phyloP scores from a whole-genome alignment of 148 eudicot species.

The Drosera capensis region DNA sequence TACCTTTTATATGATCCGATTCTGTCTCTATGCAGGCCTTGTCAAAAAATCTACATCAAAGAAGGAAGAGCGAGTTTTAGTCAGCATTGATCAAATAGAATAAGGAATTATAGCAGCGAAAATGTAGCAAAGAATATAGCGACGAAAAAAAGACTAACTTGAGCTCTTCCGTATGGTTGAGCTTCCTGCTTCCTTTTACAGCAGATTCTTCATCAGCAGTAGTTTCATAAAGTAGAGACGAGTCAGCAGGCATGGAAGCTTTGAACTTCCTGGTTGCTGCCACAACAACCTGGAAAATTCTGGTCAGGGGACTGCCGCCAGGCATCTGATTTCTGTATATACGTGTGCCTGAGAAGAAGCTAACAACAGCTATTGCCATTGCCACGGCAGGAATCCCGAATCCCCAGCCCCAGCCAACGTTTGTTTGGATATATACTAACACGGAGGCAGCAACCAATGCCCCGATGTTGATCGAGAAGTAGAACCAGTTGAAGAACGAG shows the following conservation, averaged over 20 bases:
- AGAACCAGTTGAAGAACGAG: too few species aligned
- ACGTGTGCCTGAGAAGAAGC: not conserved
- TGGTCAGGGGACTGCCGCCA: slow-evolving; percentile 62
- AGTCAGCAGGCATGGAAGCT: slow-evolving; percentile 20
- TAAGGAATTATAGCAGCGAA: not conserved
- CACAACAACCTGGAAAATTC: slow-evolving; percentile 65
- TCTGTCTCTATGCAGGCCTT: slow-evolving; percentile 39
- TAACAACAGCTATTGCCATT: slow-evolving; percentile 38
- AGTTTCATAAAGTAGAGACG: slow-evolving; percentile 27
- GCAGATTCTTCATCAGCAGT: slow-evolving; percentile 25
- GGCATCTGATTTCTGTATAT: slow-evolving; percentile 63
- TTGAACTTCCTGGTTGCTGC: slow-evolving; percentile 57
- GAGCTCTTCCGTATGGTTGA: slow-evolving; percentile 64
- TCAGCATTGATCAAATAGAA: not conserved
- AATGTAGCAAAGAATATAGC: not conserved
- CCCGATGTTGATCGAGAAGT: slow-evolving; percentile 65
- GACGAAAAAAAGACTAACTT: slow-evolving; percentile 26
- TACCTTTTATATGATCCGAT: slow-evolving; percentile 13
- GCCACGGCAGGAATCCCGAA: slow-evolving; percentile 65
- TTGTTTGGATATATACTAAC: slow-evolving; percentile 63
- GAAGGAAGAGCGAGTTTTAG: slow-evolving; percentile 6
- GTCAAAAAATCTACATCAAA: slow-evolving; percentile 47
- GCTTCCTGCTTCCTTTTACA: slow-evolving; percentile 25
- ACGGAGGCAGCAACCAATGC: slow-evolving; percentile 75
- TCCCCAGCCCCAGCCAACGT: slow-evolving; percentile 87